These are phyloP conservation scores for Pyricularia sp. DNA, from an alignment of 2,329 filamentous ascomycete species.

Conservation along the genomic window DNA sequence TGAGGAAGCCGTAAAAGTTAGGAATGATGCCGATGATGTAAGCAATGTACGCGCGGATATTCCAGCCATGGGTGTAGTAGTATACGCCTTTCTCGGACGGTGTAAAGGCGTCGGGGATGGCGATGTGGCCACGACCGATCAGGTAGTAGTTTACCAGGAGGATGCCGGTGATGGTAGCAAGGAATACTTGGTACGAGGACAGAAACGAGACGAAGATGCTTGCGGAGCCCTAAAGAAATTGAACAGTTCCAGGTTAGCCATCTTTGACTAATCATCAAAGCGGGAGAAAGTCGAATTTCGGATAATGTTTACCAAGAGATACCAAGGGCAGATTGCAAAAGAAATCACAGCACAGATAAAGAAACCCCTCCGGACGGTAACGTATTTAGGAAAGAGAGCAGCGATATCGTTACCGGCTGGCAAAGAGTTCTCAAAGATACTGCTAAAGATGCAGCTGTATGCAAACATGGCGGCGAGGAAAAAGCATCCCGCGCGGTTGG, in stretches of 20 bases:
- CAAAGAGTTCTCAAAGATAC: constrained; percentile 9
- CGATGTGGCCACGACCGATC: constrained; percentile 23
- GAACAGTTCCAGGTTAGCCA: no score
- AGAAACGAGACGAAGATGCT: constrained; percentile 29
- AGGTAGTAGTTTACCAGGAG: constrained; percentile 32
- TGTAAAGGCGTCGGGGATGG: constrained; percentile 22
- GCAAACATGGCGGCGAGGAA: constrained; percentile 8
- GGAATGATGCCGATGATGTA: constrained; percentile 25
- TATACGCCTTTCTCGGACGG: constrained; percentile 6
- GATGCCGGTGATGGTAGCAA: constrained; percentile 30
- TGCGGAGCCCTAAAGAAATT: constrained; percentile 15
- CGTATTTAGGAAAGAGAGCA: constrained; percentile 26
- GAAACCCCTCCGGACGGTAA: constrained; percentile 27
- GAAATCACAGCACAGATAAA: constrained; percentile 19
- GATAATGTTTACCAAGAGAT: constrained; percentile 9
- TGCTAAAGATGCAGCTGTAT: constrained; percentile 4
- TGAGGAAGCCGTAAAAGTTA: constrained; percentile 30
- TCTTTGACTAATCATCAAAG: not conserved
- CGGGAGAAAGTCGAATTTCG: not conserved
- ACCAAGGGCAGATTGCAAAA: constrained; percentile 15
- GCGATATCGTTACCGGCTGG: constrained; percentile 20
- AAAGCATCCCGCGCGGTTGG: constrained; percentile 8
- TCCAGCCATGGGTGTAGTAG: constrained; percentile 11
- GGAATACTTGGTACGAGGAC: constrained; percentile 30
- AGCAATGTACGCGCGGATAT: constrained; percentile 12